phyloP scores from a whole-genome alignment of 345 rosid genomes.

The Ceriops tagal region DNA sequence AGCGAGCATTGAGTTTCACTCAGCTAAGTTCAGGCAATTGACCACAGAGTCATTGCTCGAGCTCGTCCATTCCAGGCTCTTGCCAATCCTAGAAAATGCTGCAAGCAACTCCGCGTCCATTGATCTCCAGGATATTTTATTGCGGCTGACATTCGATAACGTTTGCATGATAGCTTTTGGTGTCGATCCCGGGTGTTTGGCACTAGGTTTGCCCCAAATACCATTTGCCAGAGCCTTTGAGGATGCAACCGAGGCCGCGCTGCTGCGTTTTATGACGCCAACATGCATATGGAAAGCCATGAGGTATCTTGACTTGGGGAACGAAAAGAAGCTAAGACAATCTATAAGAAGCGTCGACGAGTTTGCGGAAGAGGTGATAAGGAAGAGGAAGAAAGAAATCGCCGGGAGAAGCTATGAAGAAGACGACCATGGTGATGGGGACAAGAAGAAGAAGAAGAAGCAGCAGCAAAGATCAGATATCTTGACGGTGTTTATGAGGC shows the following conservation, averaged over 20 bases:
- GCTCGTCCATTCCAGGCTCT: constrained; percentile 72
- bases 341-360: constrained; percentile 70
- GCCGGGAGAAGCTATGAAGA: constrained; percentile 11
- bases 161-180: constrained; percentile 96
- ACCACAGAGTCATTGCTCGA: constrained; percentile 62
- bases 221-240: constrained; percentile 90
- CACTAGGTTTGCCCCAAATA: constrained; percentile 53
- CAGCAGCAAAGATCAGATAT: constrained; percentile 49
- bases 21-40: constrained; percentile 68
- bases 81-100: constrained; percentile 64
- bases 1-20: constrained; percentile 90
- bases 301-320: constrained; percentile 63
- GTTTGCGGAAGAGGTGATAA: constrained; percentile 73
- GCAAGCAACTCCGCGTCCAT: constrained; percentile 31
- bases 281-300: constrained; percentile 77
- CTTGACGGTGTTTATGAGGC: constrained; percentile 64
- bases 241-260: constrained; percentile 78
- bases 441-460: not conserved
- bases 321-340: constrained; percentile 65
- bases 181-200: constrained; percentile 81
- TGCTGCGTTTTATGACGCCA: constrained; percentile 67
- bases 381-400: constrained; percentile 72
- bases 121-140: constrained; percentile 77
- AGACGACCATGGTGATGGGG: too few relatives aligned
- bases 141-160: constrained; percentile 82